Conservation (phyloP, 2,329 filamentous ascomycete genomes). For the Talaromyces sp. region DNA sequence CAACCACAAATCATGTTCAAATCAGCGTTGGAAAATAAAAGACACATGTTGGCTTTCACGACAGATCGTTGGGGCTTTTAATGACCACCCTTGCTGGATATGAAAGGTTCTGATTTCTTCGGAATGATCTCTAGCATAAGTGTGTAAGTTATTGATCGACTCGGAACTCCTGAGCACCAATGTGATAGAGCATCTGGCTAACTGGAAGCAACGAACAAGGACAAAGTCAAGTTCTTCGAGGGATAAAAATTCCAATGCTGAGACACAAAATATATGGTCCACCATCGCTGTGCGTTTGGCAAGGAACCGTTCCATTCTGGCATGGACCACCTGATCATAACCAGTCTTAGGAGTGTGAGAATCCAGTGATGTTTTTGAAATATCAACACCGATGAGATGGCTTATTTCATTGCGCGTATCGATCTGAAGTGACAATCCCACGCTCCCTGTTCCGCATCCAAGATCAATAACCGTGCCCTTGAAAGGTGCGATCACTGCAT, state of each 20-base stretch:
- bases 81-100: conserved; percentile 1
- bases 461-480: conserved; percentile 22
- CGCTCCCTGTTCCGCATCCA: conserved; percentile 22
- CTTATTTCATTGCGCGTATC: conserved; percentile 8
- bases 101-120: conserved; percentile 5
- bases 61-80: neutral
- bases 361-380: conserved; percentile 10
- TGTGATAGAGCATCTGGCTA: conserved; percentile 21
- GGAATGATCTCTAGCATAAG: neutral
- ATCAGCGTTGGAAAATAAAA: neutral
- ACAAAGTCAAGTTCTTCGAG: conserved; percentile 23
- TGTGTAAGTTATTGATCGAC: neutral
- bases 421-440: conserved; percentile 18
- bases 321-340: conserved; percentile 16
- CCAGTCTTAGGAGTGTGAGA: conserved; percentile 8
- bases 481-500: neutral
- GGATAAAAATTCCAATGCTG: conserved; percentile 17
- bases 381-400: conserved; percentile 8
- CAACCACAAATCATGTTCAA: neutral
- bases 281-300: conserved; percentile 4
- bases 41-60: neutral
- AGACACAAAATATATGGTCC: conserved; percentile 23
- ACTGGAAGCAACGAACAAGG: conserved; percentile 21
- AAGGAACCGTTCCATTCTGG: conserved; percentile 14
- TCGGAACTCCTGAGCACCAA: conserved; percentile 13